Evolutionary conservation across 208 protist genomes (phyloP).

Genomic region (Trypanosoma lewisi): DNA sequence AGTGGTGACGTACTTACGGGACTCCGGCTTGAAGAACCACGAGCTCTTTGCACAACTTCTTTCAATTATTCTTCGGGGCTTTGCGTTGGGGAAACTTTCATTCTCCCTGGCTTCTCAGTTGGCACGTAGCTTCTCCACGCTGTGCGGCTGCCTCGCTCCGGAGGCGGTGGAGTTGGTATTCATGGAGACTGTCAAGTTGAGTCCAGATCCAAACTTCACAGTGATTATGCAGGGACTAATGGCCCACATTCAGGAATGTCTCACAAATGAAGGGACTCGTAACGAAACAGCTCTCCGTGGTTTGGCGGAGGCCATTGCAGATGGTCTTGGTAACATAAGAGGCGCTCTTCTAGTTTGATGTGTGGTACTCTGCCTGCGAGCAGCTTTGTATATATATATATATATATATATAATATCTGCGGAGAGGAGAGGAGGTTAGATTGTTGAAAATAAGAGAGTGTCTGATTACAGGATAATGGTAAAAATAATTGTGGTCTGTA

Average conservation of each 20-base stretch:
- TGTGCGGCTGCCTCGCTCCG: conserved; percentile 22
- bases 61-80: conserved; percentile 22
- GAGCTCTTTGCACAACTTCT: conserved; percentile 25
- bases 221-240: conserved; percentile 6
- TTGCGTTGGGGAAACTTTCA: conserved; percentile 28
- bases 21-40: conserved; percentile 13
- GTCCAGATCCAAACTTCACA: not conserved
- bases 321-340: conserved; percentile 19
- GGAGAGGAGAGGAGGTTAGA: too few relatives aligned
- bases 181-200: not conserved
- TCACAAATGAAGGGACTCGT: not conserved
- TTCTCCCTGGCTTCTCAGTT: conserved; percentile 23
- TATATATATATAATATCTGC: not conserved
- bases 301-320: conserved; percentile 14
- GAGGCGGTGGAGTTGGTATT: conserved; percentile 9
- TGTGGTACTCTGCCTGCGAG: not conserved
- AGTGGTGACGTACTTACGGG: conserved; percentile 41
- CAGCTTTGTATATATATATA: not conserved
- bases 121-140: conserved; percentile 14
- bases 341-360: conserved; percentile 19
- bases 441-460: too few relatives aligned
- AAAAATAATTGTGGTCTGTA: too few relatives aligned
- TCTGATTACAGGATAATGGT: too few relatives aligned
- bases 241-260: conserved; percentile 1
- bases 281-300: not conserved